Base-by-base conservation (phyloP, 257 asterid genomes). In the Solanum clarkiae region DNA sequence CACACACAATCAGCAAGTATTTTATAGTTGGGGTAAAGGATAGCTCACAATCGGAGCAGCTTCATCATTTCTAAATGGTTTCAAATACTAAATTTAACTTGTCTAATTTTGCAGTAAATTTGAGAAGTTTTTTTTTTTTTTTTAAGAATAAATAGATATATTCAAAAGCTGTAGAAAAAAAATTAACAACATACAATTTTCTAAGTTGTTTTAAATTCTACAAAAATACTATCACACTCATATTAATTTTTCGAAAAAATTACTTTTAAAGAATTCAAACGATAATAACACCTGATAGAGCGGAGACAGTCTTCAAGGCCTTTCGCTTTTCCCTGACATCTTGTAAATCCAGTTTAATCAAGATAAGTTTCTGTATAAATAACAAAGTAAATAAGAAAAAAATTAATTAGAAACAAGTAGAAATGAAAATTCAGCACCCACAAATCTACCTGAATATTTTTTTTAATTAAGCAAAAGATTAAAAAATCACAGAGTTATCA, bases 301-400 rank as follows among this genome's bases (percentile, higher is more conserved):
- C 45, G 22, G 94, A 18, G 72, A 90, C 96, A 18, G 93, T 93
- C 84, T 93, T 93, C 89, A 93, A 84, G 87, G 92, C 96, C 91
- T 86, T 91, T 65, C 96, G 72, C 81, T 92, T 91, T 81, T 93
- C 94, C 40, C 51, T 77, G 26, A 81, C 91, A 22, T 91, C 96
- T 86, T 90, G 86, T 85, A 93, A 79, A 71, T 93, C 94, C 91
- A 93, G 85, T 84, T 90, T 91, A 15, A 77, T 49, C 85, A 93
- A 81, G 79, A 90, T 93, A 86, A 87, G 84, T 20, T 91, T 93
- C 96, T 93, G 91, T 56, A 53, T 4, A 84, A 84, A 71, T 62
- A 54, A 42, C 44, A 63, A 7, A 75, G 2, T 13, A 54, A 9
- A 82, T 42, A 79, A 63, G 15, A 18, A 15, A 36, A 0, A 63